Evolutionary conservation across 2,329 filamentous ascomycete genomes (phyloP).

Genomic region (Rutstroemia sp.): DNA sequence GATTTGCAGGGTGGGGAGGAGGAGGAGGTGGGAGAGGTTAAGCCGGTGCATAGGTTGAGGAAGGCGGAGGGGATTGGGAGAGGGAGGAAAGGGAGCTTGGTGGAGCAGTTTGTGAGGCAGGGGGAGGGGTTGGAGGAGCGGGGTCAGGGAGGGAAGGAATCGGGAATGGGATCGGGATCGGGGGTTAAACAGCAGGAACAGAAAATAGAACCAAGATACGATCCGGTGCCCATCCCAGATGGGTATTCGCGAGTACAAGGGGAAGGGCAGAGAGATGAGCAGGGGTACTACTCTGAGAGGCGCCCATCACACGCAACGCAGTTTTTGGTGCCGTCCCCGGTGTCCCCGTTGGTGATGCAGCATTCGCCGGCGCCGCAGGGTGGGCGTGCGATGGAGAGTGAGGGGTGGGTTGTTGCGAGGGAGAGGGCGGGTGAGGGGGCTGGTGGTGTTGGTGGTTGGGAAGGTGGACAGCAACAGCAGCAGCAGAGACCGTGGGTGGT

Average conservation of each 20-base stretch:
- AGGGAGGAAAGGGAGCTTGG: neutral
- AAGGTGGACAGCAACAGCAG: no score
- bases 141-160: no score
- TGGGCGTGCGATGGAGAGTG: neutral
- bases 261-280: slow-evolving; percentile 13
- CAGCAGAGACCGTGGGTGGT: no score
- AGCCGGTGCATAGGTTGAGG: neutral
- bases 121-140: neutral
- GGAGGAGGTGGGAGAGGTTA: neutral
- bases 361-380: neutral
- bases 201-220: slow-evolving; percentile 20
- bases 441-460: no score
- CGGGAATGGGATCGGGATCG: no score
- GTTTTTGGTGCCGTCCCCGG: neutral
- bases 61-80: neutral
- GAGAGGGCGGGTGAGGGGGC: no score
- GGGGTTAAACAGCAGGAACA: no score
- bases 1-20: slow-evolving; percentile 14
- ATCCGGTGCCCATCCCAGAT: slow-evolving; percentile 27
- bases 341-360: neutral
- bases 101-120: neutral
- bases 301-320: neutral
- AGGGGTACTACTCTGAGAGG: neutral
- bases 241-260: slow-evolving; percentile 26
- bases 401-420: no score